Percentiles rank a stretch among this genome's conserved stretches.
These are phyloP conservation scores for Hanseniaspora singularis DNA, from an alignment of 805 yeast species.

Conservation along the genomic window DNA sequence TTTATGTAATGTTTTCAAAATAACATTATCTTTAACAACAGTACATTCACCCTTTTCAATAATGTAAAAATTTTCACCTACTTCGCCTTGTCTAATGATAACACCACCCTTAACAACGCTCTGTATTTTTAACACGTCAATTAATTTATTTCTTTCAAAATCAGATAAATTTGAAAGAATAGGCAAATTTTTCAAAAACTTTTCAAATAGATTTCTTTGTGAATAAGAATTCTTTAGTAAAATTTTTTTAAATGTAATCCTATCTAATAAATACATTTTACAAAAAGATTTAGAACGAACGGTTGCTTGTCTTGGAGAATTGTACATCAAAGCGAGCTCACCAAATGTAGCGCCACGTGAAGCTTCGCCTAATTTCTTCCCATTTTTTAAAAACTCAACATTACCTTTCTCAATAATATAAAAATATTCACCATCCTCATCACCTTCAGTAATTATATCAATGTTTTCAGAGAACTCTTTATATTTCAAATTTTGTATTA, in stretches of 20 bases:
- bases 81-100: conserved; percentile 78
- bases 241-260: conserved; percentile 84
- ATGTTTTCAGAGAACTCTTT: conserved; percentile 47
- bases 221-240: conserved; percentile 80
- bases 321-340: conserved; percentile 93
- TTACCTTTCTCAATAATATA: conserved; percentile 75
- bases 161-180: conserved; percentile 59
- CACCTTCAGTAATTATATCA: conserved; percentile 77
- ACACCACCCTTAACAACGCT: conserved; percentile 56
- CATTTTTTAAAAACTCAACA: conserved; percentile 67
- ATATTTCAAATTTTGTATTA: conserved; percentile 73
- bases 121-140: conserved; percentile 84
- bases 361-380: conserved; percentile 53
- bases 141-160: conserved; percentile 80
- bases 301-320: conserved; percentile 95
- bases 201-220: conserved; percentile 83
- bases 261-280: conserved; percentile 83
- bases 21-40: conserved; percentile 45
- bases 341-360: conserved; percentile 88
- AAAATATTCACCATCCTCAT: conserved; percentile 76
- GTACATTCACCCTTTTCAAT: conserved; percentile 75
- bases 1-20: conserved; percentile 44
- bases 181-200: conserved; percentile 75
- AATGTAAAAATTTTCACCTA: conserved; percentile 61
- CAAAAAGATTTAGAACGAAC: conserved; percentile 62